phyloP scores from a whole-genome alignment of 106 monocot genomes.

The Xerophyta viscosa region DNA sequence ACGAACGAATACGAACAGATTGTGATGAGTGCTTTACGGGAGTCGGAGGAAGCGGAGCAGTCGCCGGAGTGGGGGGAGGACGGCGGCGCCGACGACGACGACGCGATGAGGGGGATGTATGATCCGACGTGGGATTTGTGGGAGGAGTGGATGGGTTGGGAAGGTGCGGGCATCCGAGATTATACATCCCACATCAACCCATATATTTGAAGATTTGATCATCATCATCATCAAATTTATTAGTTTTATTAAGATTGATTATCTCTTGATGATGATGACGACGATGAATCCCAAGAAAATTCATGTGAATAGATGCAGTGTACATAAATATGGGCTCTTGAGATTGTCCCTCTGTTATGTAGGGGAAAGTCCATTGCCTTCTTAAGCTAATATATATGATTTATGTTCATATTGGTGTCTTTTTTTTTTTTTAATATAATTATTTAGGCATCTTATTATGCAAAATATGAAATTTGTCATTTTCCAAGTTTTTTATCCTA shows the following conservation, averaged over 20 bases:
- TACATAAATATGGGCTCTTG: not conserved
- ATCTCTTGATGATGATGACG: too few relatives aligned
- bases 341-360: not conserved
- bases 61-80: conserved; percentile 13
- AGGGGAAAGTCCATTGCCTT: conserved; percentile 4
- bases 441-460: too few relatives aligned
- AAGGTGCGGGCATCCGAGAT: conserved; percentile 64
- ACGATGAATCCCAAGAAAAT: too few relatives aligned
- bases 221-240: too few relatives aligned
- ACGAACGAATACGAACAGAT: conserved; percentile 53
- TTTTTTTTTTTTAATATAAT: too few relatives aligned
- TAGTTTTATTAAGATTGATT: too few relatives aligned
- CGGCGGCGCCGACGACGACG: conserved; percentile 13
- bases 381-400: not conserved
- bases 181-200: conserved; percentile 76
- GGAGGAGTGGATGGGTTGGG: conserved; percentile 96
- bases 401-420: not conserved
- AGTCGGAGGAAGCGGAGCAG: conserved; percentile 19
- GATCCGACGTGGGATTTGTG: conserved; percentile 56
- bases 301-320: not conserved
- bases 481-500: too few relatives aligned
- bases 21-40: conserved; percentile 56
- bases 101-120: conserved; percentile 39
- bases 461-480: too few relatives aligned
- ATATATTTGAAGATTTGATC: conserved; percentile 29